Evolutionary conservation across 352 stramenopile species (phyloP).

Genomic region (Pythium chondricola): DNA sequence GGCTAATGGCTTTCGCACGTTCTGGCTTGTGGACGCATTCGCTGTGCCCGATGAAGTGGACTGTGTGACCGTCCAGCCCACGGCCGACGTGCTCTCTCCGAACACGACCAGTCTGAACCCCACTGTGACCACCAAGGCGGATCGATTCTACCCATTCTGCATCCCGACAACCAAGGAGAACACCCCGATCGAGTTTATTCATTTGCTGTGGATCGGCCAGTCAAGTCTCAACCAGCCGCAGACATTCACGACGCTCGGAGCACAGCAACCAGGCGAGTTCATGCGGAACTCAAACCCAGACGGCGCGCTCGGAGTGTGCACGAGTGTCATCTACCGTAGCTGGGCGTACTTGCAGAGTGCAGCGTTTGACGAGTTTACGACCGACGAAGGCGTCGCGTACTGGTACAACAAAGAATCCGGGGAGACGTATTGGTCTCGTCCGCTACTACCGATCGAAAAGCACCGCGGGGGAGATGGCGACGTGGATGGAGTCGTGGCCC

Average conservation of each 20-base stretch:
- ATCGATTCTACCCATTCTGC: slow-evolving; percentile 90
- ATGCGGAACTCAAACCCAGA: slow-evolving; percentile 82
- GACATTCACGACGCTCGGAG: slow-evolving; percentile 82
- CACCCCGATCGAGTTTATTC: slow-evolving; percentile 90
- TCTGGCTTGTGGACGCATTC: slow-evolving; percentile 62
- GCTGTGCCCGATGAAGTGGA: slow-evolving; percentile 35
- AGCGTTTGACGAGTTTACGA: slow-evolving; percentile 87
- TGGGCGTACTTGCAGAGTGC: slow-evolving; percentile 88
- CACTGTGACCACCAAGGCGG: slow-evolving; percentile 82
- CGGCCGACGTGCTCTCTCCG: slow-evolving; percentile 71
- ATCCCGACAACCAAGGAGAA: slow-evolving; percentile 88
- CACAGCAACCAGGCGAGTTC: slow-evolving; percentile 90
- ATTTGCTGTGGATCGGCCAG: slow-evolving; percentile 86
- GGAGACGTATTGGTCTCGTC: slow-evolving; percentile 89
- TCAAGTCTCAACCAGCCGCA: slow-evolving; percentile 89
- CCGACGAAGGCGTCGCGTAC: slow-evolving; percentile 88
- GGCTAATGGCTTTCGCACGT: slow-evolving; percentile 86
- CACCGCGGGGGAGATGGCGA: slow-evolving; percentile 63
- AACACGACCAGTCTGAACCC: slow-evolving; percentile 80
- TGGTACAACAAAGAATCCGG: slow-evolving; percentile 80
- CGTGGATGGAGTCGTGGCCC: slow-evolving; percentile 75
- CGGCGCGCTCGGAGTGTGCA: slow-evolving; percentile 70
- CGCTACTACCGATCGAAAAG: slow-evolving; percentile 78
- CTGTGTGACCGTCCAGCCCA: slow-evolving; percentile 65
- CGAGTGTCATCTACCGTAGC: slow-evolving; percentile 87